Conservation (phyloP, 2,329 filamentous ascomycete genomes). For the Paraphoma chrysanthemicola region DNA sequence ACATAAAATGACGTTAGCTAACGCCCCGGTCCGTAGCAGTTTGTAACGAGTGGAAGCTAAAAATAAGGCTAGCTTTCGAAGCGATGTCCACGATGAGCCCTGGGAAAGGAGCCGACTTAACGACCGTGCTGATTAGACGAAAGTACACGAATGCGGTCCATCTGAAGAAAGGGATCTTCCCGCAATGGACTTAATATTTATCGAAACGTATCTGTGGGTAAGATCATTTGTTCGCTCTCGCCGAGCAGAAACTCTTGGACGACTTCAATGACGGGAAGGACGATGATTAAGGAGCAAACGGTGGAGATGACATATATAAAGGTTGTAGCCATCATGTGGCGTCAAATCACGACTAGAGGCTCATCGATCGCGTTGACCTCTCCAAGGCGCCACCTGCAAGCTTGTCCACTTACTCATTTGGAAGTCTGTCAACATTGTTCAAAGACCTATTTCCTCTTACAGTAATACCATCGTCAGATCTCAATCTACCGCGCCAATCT, state of each 20-base stretch:
- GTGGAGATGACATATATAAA: no score
- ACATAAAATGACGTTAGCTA: neutral
- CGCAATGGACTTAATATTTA: neutral
- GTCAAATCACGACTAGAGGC: neutral
- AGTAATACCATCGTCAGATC: no score
- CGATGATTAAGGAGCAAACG: no score
- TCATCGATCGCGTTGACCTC: neutral
- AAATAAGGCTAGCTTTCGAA: neutral
- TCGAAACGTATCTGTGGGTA: neutral
- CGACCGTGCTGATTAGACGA: neutral
- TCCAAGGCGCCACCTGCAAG: no score
- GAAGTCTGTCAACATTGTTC: no score
- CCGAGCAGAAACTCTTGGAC: neutral
- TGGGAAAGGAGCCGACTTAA: neutral
- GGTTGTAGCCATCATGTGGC: neutral
- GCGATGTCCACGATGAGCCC: neutral
- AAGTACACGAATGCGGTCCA: neutral
- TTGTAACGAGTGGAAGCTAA: neutral
- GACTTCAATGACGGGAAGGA: neutral
- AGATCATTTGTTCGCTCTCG: neutral
- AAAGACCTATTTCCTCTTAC: no score
- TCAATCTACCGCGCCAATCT: no score
- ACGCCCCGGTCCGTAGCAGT: neutral
- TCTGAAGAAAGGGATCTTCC: neutral
- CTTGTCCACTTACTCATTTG: no score